Evolutionary conservation across 306 rosid genomes (phyloP).

Genomic region (Prunus davidiana): DNA sequence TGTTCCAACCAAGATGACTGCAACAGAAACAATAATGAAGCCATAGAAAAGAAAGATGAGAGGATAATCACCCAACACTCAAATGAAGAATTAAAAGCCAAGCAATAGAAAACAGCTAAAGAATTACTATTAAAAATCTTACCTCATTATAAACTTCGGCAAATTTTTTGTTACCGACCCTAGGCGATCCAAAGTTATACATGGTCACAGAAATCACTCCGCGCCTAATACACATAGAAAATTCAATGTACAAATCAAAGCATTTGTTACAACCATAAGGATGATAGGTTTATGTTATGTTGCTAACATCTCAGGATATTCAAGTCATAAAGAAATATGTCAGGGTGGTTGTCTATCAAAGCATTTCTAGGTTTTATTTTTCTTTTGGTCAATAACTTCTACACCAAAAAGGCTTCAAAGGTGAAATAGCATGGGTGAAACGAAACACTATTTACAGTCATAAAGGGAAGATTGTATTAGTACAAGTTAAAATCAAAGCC

Average conservation of each 20-base stretch:
- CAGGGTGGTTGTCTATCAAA: too few species aligned
- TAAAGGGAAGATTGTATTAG: neutral
- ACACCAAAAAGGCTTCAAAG: neutral
- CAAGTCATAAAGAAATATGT: too few species aligned
- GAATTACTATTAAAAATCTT: constrained; percentile 11
- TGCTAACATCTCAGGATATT: too few species aligned
- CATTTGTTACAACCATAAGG: neutral
- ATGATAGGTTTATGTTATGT: too few species aligned
- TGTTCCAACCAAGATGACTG: neutral
- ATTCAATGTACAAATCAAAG: neutral
- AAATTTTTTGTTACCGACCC: constrained; percentile 93
- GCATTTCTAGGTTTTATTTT: too few species aligned
- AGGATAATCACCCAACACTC: constrained; percentile 16
- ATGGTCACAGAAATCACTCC: constrained; percentile 72
- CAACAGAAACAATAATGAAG: neutral
- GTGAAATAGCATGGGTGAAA: neutral
- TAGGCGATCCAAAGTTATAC: constrained; percentile 99
- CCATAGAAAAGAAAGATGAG: constrained; percentile 3
- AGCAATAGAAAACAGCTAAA: constrained; percentile 3
- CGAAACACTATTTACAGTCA: neutral
- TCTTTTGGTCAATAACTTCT: neutral
- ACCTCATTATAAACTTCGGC: constrained; percentile 91
- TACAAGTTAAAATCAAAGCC: neutral
- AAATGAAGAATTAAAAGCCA: constrained; percentile 14
- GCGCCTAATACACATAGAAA: constrained; percentile 37